Evolutionary conservation across 768 basidiomycete species (phyloP).

Genomic region (Collybia sordida): DNA sequence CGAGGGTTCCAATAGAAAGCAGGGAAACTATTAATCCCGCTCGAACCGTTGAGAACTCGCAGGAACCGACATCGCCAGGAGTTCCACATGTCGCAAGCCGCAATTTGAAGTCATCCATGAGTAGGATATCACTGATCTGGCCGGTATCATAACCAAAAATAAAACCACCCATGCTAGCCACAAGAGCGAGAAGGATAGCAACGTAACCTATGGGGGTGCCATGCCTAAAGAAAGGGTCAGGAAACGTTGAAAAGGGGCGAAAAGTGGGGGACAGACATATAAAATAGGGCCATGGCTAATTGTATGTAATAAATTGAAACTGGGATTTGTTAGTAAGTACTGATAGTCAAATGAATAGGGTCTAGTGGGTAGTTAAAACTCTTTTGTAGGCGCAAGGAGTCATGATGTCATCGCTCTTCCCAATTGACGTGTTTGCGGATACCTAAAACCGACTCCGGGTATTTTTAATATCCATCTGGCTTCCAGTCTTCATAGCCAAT

Average conservation of each 20-base stretch:
- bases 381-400: no score
- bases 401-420: no score
- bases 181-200: conserved; percentile 62
- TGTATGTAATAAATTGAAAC: not conserved
- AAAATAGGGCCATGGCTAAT: conserved; percentile 16
- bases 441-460: no score
- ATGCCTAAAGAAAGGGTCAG: conserved; percentile 32
- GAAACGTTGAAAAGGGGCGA: not conserved
- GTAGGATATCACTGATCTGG: conserved; percentile 74
- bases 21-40: conserved; percentile 70
- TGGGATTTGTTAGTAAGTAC: no score
- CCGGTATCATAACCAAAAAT: conserved; percentile 74
- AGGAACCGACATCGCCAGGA: conserved; percentile 37
- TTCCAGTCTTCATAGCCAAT: no score
- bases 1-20: conserved; percentile 67
- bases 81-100: conserved; percentile 58
- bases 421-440: no score
- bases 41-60: conserved; percentile 54
- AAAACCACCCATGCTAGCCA: conserved; percentile 74
- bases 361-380: no score
- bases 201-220: conserved; percentile 62
- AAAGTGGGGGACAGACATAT: conserved; percentile 11
- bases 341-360: no score
- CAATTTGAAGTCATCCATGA: conserved; percentile 67
- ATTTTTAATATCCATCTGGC: no score